Evolutionary conservation across 2,329 filamentous ascomycete genomes (phyloP), one percentile per base, ranked within the genome.

Genomic region (Remersonia thermophila): DNA sequence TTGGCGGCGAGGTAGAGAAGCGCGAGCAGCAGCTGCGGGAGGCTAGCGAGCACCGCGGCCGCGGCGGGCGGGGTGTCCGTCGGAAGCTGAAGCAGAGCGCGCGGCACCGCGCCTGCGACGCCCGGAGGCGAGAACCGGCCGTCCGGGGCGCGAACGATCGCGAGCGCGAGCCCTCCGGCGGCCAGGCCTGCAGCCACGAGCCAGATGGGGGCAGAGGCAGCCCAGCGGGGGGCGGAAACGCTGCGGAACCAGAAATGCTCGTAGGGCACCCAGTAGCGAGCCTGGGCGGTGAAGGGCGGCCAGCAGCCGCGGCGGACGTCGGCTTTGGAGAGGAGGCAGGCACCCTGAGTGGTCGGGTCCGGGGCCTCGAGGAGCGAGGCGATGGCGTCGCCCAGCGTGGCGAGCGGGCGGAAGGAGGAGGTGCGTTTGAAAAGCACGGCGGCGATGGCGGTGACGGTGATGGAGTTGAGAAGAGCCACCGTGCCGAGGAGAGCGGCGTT

Each of bases 371-470:
- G 58, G 38, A 71, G 71, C 2, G 67, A 70, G 4, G 58, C 48
- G n/a, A 71, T 53, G 18, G 64, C 63, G 42, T 71, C 68, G 23
- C 67, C 67, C 3, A 71, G 55, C 1, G 66, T 70, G 12, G 63
- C 60, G 4, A 71, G 57, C 1, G 65, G 66, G 12, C 53, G 50
- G 44, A 65, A 62, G 13, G 50, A 51, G 23, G 43, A 61, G 12
- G 20, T 51, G 20, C 38, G 41, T 20, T 40, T 45, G 18, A 44
- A 51, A 3, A 60, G 51, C 25, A 50, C 48, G 30, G 45, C 41
- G 39, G 47, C 54, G n/a, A 55, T 51, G 20, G 51, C 37, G 14
- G 58, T 48, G 30, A 62, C 50, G 4, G 54, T 54, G 30, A 61
- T 42, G 1, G 59, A 51, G 41, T 66, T 65, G 33, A 67, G 46